Percentiles rank a stretch among this genome's conserved stretches.
These are phyloP conservation scores for Orbilia ellipsospora DNA, from an alignment of 2,329 filamentous ascomycete species.

Conservation along the genomic window DNA sequence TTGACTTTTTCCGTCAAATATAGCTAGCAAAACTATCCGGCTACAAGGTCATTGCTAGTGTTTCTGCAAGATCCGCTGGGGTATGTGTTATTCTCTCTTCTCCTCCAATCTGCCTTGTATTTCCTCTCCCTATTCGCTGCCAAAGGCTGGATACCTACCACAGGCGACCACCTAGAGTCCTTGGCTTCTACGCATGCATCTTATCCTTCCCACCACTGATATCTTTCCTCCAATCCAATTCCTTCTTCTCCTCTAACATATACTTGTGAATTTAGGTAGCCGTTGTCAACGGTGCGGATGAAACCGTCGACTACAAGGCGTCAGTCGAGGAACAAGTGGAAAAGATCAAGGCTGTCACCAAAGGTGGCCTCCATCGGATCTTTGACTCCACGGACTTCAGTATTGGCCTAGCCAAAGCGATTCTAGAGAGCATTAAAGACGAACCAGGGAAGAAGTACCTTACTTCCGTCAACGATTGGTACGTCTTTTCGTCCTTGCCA, in stretches of 20 bases:
- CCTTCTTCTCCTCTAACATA: too few species aligned
- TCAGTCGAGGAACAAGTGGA: conserved; percentile 32
- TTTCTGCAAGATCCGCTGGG: conserved; percentile 30
- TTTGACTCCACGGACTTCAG: conserved; percentile 35
- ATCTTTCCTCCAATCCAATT: too few species aligned
- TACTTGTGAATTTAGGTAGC: conserved; percentile 23
- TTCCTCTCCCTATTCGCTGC: too few species aligned
- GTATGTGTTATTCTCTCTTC: conserved; percentile 21
- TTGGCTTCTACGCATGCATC: too few species aligned
- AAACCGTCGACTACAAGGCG: conserved; percentile 47
- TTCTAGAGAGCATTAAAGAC: conserved; percentile 35
- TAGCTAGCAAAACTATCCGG: conserved; percentile 51
- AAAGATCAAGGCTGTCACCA: conserved; percentile 35
- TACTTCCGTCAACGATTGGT: conserved; percentile 48
- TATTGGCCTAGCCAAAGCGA: conserved; percentile 16
- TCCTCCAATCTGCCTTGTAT: background rate
- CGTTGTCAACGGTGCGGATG: conserved; percentile 30
- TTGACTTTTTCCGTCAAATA: background rate
- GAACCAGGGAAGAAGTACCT: conserved; percentile 42
- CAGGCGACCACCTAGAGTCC: too few species aligned
- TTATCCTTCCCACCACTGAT: too few species aligned
- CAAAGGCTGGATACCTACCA: too few species aligned
- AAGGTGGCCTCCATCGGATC: conserved; percentile 42
- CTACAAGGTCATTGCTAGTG: conserved; percentile 51
- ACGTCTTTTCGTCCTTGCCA: background rate